phyloP scores from a whole-genome alignment of 106 monocot genomes.

The Cymbidium sinense region DNA sequence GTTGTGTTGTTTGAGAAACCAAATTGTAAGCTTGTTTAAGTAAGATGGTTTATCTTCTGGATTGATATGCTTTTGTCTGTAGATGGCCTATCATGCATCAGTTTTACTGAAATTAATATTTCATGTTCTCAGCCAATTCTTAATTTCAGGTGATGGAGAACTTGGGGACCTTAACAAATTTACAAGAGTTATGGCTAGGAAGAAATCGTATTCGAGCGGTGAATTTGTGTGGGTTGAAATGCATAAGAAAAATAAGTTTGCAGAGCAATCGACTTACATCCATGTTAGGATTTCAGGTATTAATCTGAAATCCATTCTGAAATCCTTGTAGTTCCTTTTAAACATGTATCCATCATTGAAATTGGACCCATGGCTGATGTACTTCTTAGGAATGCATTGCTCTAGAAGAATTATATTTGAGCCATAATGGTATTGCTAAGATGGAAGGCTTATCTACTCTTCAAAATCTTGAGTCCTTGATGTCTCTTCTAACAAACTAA shows the following conservation, averaged over 20 bases:
- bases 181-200: constrained; percentile 87
- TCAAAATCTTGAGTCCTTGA: constrained; percentile 75
- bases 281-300: constrained; percentile 83
- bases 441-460: constrained; percentile 91
- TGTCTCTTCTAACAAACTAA: constrained; percentile 89
- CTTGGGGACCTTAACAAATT: constrained; percentile 63
- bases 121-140: neutral
- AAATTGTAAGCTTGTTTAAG: neutral
- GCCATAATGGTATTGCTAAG: constrained; percentile 89
- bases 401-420: constrained; percentile 89
- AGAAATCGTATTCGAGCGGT: constrained; percentile 62
- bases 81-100: neutral
- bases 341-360: neutral
- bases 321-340: neutral
- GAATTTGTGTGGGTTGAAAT: constrained; percentile 69
- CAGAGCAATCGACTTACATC: constrained; percentile 92
- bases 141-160: constrained; percentile 80
- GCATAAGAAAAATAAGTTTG: constrained; percentile 77
- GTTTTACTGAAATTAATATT: neutral
- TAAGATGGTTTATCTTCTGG: neutral
- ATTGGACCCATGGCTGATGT: constrained; percentile 4
- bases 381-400: constrained; percentile 71
- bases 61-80: neutral
- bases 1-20: neutral
- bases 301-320: neutral